These are phyloP conservation scores for carrot (Daucus carota) DNA, from an alignment of 129 eudicot species.

Conservation along the genomic window DNA sequence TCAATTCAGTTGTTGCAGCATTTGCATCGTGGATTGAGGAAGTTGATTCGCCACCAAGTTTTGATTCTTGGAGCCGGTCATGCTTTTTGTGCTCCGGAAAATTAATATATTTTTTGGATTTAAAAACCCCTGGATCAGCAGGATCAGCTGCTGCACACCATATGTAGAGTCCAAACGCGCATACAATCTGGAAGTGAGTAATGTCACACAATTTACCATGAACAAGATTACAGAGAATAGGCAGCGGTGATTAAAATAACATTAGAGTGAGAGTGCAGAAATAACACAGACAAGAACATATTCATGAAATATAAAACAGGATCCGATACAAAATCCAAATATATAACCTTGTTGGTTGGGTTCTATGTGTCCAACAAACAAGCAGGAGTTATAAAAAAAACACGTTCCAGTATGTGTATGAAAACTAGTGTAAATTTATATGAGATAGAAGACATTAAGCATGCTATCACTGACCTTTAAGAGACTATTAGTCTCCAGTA, in stretches of 20 bases:
- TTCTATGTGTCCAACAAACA: not conserved
- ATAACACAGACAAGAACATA: not conserved
- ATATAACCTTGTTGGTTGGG: not conserved
- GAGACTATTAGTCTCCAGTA: not conserved
- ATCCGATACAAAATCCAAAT: not conserved
- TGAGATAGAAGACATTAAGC: not conserved
- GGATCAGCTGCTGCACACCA: constrained; percentile 99
- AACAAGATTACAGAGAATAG: not conserved
- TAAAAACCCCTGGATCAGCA: constrained; percentile 95
- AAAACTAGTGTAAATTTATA: not conserved
- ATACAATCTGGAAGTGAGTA: constrained; percentile 42
- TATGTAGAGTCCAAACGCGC: constrained; percentile 73
- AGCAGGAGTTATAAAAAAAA: not conserved
- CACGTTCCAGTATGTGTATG: not conserved
- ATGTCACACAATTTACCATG: not conserved
- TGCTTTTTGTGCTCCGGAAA: constrained; percentile 32
- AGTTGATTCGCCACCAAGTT: constrained; percentile 57
- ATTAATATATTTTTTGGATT: constrained; percentile 76
- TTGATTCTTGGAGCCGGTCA: constrained; percentile 37
- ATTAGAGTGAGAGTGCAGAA: not conserved
- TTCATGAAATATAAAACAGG: not conserved
- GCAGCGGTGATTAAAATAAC: not conserved
- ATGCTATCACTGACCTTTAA: not conserved
- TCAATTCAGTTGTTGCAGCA: constrained; percentile 35
- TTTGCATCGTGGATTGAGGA: constrained; percentile 60